Conservation (phyloP, 2,329 filamentous ascomycete genomes). For the Balansia obtecta region DNA sequence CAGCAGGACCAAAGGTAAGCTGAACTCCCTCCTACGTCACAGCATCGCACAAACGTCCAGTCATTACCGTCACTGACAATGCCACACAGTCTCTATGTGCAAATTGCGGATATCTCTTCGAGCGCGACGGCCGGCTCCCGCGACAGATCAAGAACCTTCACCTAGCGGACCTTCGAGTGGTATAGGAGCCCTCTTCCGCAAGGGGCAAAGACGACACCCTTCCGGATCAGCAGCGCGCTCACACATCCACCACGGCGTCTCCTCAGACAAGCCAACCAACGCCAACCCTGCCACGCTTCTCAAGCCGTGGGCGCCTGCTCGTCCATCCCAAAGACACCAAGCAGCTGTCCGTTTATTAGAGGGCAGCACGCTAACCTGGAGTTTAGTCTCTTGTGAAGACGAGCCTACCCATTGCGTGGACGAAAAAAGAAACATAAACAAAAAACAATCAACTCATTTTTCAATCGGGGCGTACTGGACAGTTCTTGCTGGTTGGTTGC, state of each 20-base stretch:
- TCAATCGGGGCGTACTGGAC: too few species aligned
- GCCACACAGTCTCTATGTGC: constrained; percentile 64
- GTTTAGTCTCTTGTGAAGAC: too few species aligned
- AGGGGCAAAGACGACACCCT: constrained; percentile 10
- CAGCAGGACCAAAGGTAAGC: constrained; percentile 67
- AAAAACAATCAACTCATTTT: too few species aligned
- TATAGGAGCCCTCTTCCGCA: constrained; percentile 15
- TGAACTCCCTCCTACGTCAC: background rate
- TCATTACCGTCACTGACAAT: too few species aligned
- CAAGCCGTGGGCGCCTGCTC: background rate
- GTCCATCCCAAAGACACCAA: background rate
- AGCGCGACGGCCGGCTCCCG: constrained; percentile 74
- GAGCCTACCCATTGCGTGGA: too few species aligned
- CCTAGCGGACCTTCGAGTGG: constrained; percentile 13
- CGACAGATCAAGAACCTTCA: constrained; percentile 30
- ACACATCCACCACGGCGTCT: constrained; percentile 4
- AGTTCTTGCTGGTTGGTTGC: too few species aligned
- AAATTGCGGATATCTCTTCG: constrained; percentile 83
- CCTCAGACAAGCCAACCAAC: background rate
- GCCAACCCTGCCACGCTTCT: background rate
- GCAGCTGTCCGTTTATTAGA: background rate
- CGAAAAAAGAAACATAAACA: too few species aligned
- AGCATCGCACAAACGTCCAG: too few species aligned
- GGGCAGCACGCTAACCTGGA: too few species aligned
- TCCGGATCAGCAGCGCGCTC: constrained; percentile 1